phyloP scores from a whole-genome alignment of 2,329 filamentous ascomycete genomes.

The Trichoderma endophyticum region DNA sequence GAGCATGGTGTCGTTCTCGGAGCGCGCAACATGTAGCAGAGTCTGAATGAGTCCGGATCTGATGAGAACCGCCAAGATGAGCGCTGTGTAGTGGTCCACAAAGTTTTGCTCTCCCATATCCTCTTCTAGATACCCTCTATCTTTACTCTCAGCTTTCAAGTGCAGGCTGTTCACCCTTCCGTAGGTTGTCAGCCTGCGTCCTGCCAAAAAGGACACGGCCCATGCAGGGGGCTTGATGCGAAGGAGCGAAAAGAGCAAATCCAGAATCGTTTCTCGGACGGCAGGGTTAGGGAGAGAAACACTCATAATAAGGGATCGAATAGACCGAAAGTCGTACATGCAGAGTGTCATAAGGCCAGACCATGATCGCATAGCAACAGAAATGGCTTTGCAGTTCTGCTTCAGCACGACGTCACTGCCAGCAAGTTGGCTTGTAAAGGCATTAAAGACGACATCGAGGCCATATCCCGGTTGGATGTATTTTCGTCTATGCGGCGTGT shows the following conservation, averaged over 20 bases:
- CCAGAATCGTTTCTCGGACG: slow-evolving; percentile 74
- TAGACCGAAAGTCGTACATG: slow-evolving; percentile 81
- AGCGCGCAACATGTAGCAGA: slow-evolving; percentile 63
- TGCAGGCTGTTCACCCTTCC: slow-evolving; percentile 89
- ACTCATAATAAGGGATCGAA: slow-evolving; percentile 72
- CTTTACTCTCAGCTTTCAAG: slow-evolving; percentile 59
- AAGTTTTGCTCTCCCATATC: slow-evolving; percentile 74
- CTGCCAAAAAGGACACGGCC: slow-evolving; percentile 93
- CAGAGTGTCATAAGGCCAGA: slow-evolving; percentile 83
- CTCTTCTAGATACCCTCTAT: slow-evolving; percentile 58
- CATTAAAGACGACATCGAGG: slow-evolving; percentile 82
- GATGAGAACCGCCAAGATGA: slow-evolving; percentile 81
- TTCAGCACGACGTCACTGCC: slow-evolving; percentile 65
- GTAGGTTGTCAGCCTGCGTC: slow-evolving; percentile 89
- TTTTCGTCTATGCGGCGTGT: slow-evolving; percentile 74
- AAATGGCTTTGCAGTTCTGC: slow-evolving; percentile 87
- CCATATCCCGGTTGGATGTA: slow-evolving; percentile 87
- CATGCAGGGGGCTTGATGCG: slow-evolving; percentile 89
- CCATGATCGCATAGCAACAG: slow-evolving; percentile 90
- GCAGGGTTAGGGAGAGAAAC: slow-evolving; percentile 55
- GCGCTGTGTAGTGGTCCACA: slow-evolving; percentile 88
- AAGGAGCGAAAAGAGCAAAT: slow-evolving; percentile 75
- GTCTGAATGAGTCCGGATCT: slow-evolving; percentile 69
- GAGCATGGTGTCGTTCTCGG: slow-evolving; percentile 64
- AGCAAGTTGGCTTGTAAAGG: slow-evolving; percentile 79